These are phyloP conservation scores for Tulasnella sp. DNA, from an alignment of 768 basidiomycete species.

Conservation along the genomic window DNA sequence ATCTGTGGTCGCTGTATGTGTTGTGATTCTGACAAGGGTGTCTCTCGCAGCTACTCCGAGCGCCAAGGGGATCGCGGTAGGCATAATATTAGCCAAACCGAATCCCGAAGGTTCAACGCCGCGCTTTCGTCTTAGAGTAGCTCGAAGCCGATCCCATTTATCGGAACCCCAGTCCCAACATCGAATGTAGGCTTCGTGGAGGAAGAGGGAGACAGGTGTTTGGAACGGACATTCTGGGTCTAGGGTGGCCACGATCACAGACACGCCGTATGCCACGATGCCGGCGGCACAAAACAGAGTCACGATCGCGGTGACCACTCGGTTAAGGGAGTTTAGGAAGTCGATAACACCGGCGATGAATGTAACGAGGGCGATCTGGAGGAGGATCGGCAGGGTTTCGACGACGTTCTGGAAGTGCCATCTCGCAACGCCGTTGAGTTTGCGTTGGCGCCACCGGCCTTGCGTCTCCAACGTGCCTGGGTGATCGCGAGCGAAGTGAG, in stretches of 20 bases:
- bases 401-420: conserved; percentile 11
- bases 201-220: background rate
- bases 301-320: background rate
- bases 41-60: background rate
- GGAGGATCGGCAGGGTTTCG: conserved; percentile 4
- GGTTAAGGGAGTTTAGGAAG: conserved; percentile 5
- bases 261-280: background rate
- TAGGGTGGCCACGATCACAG: background rate
- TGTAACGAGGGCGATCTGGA: conserved; percentile 3
- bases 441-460: conserved; percentile 8
- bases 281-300: background rate
- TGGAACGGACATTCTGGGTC: conserved; percentile 7
- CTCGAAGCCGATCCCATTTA: background rate
- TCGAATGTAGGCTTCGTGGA: background rate
- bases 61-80: background rate
- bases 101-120: background rate
- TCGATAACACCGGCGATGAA: conserved; percentile 2
- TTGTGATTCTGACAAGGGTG: background rate
- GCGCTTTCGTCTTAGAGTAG: background rate
- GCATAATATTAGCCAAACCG: background rate
- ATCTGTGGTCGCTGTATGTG: background rate
- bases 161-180: background rate
- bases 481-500: background rate
- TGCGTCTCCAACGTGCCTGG: conserved; percentile 6
- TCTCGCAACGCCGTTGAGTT: background rate